These are phyloP conservation scores for Globisporangium mamillatum DNA, from an alignment of 352 stramenopile genomes.

Conservation along the genomic window DNA sequence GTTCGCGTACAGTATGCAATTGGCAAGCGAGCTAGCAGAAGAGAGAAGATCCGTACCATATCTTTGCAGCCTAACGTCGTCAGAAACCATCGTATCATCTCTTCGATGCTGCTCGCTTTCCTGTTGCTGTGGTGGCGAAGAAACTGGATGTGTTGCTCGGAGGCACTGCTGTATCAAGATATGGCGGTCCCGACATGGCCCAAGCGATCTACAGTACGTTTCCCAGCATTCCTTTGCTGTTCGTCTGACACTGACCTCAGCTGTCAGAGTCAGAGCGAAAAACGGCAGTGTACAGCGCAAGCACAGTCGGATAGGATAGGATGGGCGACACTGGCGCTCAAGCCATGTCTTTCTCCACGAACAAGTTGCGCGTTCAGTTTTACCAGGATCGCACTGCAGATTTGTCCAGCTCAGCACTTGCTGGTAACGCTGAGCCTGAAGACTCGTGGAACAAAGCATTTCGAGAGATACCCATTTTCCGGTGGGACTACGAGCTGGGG, in stretches of 20 bases:
- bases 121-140: not conserved
- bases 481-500: not conserved
- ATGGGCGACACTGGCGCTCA: not conserved
- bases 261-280: not conserved
- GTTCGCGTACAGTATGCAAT: not conserved
- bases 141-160: not conserved
- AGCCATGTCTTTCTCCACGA: not conserved
- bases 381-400: not conserved
- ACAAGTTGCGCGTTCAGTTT: not conserved
- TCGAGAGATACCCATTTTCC: not conserved
- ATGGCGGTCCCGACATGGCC: not conserved
- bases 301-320: not conserved
- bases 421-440: not conserved
- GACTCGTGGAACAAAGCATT: not conserved
- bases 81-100: not conserved
- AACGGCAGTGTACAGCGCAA: not conserved
- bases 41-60: not conserved
- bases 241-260: not conserved
- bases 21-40: not conserved
- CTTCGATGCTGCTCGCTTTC: not conserved
- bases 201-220: not conserved
- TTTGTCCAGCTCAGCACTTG: not conserved
- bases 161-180: not conserved
- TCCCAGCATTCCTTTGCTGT: not conserved
- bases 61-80: not conserved